Conservation (phyloP, 139 green algal species). For the Pleodorina starrii region DNA sequence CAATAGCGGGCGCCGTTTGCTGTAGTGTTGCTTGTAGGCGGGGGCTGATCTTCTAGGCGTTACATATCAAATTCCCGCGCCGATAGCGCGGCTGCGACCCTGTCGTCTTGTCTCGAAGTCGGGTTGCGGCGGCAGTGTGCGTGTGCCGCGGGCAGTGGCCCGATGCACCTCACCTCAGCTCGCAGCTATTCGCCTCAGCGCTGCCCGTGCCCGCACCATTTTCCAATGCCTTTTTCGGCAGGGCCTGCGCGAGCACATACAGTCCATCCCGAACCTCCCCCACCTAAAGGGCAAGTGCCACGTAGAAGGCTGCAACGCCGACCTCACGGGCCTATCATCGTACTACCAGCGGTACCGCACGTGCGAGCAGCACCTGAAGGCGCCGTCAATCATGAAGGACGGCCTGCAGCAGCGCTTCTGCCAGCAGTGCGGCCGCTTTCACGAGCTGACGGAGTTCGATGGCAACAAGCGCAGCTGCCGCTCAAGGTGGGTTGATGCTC, state of each 20-base stretch:
- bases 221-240: neutral
- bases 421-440: slow-evolving; percentile 91
- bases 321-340: slow-evolving; percentile 59
- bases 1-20: no score
- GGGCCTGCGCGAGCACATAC: neutral
- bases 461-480: slow-evolving; percentile 85
- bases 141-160: no score
- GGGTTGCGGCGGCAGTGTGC: no score
- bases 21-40: no score
- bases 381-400: slow-evolving; percentile 69
- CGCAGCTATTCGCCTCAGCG: slow-evolving; percentile 24
- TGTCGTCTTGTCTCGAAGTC: no score
- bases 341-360: slow-evolving; percentile 81
- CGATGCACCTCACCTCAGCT: no score
- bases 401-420: slow-evolving; percentile 85
- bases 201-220: slow-evolving; percentile 11
- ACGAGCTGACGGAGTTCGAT: slow-evolving; percentile 87
- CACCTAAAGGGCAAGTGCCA: slow-evolving; percentile 59
- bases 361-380: slow-evolving; percentile 71
- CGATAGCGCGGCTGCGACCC: no score
- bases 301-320: slow-evolving; percentile 68
- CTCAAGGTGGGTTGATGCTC: slow-evolving; percentile 63
- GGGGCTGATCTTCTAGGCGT: no score
- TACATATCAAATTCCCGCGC: no score
- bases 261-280: slow-evolving; percentile 42